A percentile compares a stretch with the other conserved stretches of the same genome.
These are phyloP conservation scores for Cryptosporidium baileyi DNA, from an alignment of 169 alveolate species.

Conservation along the genomic window DNA sequence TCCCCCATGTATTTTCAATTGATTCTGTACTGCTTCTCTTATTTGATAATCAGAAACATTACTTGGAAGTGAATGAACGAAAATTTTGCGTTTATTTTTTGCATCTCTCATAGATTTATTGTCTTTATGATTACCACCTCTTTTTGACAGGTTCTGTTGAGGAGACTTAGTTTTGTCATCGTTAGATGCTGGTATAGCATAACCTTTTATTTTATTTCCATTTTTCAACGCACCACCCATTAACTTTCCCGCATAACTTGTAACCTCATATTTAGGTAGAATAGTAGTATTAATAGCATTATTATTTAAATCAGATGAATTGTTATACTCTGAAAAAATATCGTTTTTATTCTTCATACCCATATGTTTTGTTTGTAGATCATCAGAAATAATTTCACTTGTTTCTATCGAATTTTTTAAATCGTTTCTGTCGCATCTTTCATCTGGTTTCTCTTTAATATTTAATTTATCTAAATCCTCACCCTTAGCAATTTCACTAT, in stretches of 20 bases:
- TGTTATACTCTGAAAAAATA: not conserved
- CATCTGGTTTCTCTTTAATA: too few relatives aligned
- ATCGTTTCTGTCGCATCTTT: not conserved
- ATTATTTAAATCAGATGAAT: slow-evolving; percentile 9
- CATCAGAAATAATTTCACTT: not conserved
- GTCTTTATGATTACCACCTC: not conserved
- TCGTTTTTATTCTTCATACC: too few relatives aligned
- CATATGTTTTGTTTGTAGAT: not conserved
- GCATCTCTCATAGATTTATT: slow-evolving; percentile 5
- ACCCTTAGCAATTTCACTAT: not conserved
- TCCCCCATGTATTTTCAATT: slow-evolving; percentile 57
- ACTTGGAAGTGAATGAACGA: slow-evolving; percentile 47
- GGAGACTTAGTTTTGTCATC: not conserved
- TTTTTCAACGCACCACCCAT: slow-evolving; percentile 27
- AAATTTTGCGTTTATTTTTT: slow-evolving; percentile 54
- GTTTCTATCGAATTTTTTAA: not conserved
- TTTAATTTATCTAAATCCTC: not conserved
- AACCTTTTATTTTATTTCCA: slow-evolving; percentile 28
- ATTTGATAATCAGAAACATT: slow-evolving; percentile 48
- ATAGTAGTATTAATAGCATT: not conserved
- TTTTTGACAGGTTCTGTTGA: not conserved
- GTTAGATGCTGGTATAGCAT: slow-evolving; percentile 36
- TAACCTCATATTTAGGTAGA: slow-evolving; percentile 23
- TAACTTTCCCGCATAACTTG: slow-evolving; percentile 64
- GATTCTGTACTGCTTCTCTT: slow-evolving; percentile 57